Conservation (phyloP, 129 eudicot species). For the Helichrysum umbraculigerum region DNA sequence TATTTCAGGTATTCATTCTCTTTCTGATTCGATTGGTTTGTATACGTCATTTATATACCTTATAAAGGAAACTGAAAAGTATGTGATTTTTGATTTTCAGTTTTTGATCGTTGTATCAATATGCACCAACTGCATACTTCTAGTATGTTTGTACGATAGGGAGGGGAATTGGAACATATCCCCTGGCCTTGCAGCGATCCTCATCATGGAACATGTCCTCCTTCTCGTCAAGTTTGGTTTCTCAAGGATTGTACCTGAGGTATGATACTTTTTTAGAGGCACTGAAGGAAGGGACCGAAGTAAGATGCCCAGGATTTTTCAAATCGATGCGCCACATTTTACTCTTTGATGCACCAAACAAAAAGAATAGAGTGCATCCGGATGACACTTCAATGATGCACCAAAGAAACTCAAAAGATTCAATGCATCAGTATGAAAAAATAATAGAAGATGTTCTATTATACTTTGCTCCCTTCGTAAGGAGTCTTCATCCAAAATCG, state of each 20-base stretch:
- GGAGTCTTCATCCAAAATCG: neutral
- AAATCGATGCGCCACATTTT: too few species aligned
- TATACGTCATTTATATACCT: neutral
- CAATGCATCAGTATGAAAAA: too few species aligned
- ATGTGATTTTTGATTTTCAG: constrained; percentile 46
- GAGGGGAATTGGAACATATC: constrained; percentile 88
- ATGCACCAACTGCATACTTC: constrained; percentile 85
- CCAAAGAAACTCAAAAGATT: too few species aligned
- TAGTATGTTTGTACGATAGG: constrained; percentile 77
- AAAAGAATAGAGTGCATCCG: too few species aligned
- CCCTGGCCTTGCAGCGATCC: constrained; percentile 94
- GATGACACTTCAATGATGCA: too few species aligned
- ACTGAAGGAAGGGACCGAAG: too few species aligned
- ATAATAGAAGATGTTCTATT: too few species aligned
- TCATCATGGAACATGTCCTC: constrained; percentile 84
- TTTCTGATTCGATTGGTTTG: neutral
- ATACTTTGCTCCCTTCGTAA: constrained; percentile 13
- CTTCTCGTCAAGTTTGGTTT: constrained; percentile 86
- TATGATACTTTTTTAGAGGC: constrained; percentile 9
- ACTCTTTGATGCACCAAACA: too few species aligned
- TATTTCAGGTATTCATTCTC: constrained; percentile 66
- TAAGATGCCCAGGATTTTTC: too few species aligned
- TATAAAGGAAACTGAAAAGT: constrained; percentile 11
- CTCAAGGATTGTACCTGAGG: constrained; percentile 89
- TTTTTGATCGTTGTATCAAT: constrained; percentile 88